Evolutionary conservation across 257 asterid genomes (phyloP), one percentile per base, ranked within the genome.

Genomic region (Solanum clarkiae): DNA sequence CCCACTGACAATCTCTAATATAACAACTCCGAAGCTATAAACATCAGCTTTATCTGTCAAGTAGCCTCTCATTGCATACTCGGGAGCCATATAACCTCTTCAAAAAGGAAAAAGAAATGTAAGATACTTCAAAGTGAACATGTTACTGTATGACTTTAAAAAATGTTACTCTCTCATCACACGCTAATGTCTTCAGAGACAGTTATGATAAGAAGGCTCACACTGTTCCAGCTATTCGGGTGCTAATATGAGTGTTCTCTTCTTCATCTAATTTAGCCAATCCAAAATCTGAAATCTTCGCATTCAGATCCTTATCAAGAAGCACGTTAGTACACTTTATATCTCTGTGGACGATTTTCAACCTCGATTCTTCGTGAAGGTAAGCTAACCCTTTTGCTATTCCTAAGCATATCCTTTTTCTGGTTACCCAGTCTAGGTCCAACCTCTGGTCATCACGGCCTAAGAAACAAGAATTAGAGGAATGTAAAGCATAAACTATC

Each of bases 21-120:
- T 83, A 74, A 90, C 92, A 51, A 90, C 80, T 88, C 92, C 92
- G 57, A 90, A 90, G 87, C 92, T 90, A 82, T 90, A 90, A 60
- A 88, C 89, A 83, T 90, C 92, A 55, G 92, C 92, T 88, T 90
- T 90, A 82, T 90, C 92, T 51, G 92, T 90, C 83, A 90, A 87
- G 71, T 90, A 90, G 26, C 92, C 92, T 86, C 92, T 90, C 92
- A 90, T 90, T 18, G 92, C 92, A 85, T 90, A 90, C 69, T 90
- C 92, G 8, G 92, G 92, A 77, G 92, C 92, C 92, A 90, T 90
- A 69, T 90, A 90, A 16, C 92, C 92, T 24, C 92, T 90, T 88
- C 45, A 85, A 86, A 60, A 65, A 20, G 16, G 15, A 56, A 17
- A 69, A 72, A 20, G 3, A 4, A 66, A 68, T 1, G 36, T 44